Base-by-base conservation (phyloP, 805 yeast genomes). In the Candida sanyiensis region DNA sequence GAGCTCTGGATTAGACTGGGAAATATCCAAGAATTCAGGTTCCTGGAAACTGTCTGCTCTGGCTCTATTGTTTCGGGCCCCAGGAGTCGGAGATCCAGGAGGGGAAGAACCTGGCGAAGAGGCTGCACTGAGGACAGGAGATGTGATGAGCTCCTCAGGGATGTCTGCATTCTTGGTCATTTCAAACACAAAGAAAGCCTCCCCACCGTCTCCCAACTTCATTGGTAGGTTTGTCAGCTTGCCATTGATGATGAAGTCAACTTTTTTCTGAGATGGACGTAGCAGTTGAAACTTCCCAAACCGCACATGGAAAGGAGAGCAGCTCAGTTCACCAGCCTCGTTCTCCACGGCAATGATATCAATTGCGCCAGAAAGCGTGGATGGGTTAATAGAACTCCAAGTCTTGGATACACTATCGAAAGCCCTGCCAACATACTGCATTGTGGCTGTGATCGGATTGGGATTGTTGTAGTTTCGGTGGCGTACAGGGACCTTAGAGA, bases 201-300 rank as follows among this genome's bases (percentile, higher is more conserved):
- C 98, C 11, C 98, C 98, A 7, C 94, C 96, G 44, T 93, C 98
- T 12, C 96, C 95, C 32, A 93, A 66, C 59, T 93, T 93, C 97
- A 93, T 93, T 7, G 96, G 96, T 34, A 90, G 65, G 49, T 85
- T 80, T 0, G 94, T 83, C 33, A 77, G 70, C 43, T 72, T 72
- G 26, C 83, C 97, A 62, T 93, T 93, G 28, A 93, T 94, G 29
- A 77, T 73, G 47, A 93, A 80, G 40, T 83, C 94, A 38, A 90
- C 95, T 58, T 86, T 89, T 67, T 90, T 93, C 60, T 93, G 96
- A 15, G 95, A 84, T 11, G 98, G 98, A 55, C 95, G 77, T 43
- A 93, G 67, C 47, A 93, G 71, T 51, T 89, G 94, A 61, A 93
- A 85, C 64, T 87, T 89, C 18, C 98, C 98, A 63, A 93, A 93